Evolutionary conservation across 805 yeast species (phyloP), one percentile per base, ranked within the genome.

Genomic region (Suhomyces sp.): DNA sequence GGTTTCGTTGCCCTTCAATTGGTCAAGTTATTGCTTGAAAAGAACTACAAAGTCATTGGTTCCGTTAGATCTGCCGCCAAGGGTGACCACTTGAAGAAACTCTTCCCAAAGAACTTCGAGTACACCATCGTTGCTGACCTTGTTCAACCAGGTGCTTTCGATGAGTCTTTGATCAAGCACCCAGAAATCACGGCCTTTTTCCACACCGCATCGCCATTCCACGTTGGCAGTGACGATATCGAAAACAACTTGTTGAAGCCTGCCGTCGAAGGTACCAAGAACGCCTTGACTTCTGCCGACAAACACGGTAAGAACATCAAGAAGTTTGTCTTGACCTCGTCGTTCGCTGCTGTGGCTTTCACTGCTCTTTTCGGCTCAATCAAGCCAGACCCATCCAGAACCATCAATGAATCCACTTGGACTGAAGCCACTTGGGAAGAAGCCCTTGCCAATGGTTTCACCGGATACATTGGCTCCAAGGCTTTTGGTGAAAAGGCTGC

Each of bases 401-500:
- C 50, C 15, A 59, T 63, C 40, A 64, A 65, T 19, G 81, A 76
- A 46, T 58, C 60, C 11, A 56, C 67, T 19, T 76, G 82, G 77
- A 77, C 78, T 40, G 74, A 72, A 28, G 60, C 74, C 19, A 66
- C 76, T n/a, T 70, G 73, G 68, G 76, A 73, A 33, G 68, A 68
- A 39, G 63, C 70, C 8, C 66, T 68, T 35, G 44, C 38, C 15
- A 68, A 71, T 43, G 57, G 66, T 2, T 45, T 51, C 14, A 40
- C 40, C 28, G 83, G 80, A 2, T 78, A 79, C 54, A 46, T 70
- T 36, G 85, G 76, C 4, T 76, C 83, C n/a, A 78, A 78, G 55
- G 76, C 72, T 25, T 69, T 72, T 41, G 83, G 84, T 13, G 87
- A 81, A 50, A 56, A 60, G 33, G 70, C 76, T 1, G 83, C 83